phyloP scores from a whole-genome alignment of 2,329 filamentous ascomycete genomes.

The Sarocladium oryzae region DNA sequence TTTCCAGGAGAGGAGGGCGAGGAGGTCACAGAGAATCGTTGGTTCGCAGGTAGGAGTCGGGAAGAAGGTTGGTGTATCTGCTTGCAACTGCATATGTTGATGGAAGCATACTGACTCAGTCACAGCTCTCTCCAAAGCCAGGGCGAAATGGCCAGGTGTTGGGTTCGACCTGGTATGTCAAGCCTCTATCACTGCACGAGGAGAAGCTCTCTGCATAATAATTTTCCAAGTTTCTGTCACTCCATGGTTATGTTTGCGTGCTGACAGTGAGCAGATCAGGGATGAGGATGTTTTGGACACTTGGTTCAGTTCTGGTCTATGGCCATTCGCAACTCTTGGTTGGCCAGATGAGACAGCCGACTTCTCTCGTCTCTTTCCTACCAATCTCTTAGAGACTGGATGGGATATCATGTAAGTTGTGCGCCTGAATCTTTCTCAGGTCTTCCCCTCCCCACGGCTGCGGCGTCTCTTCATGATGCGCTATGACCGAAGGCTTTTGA shows the following conservation, averaged over 20 bases:
- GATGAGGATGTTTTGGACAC: conserved; percentile 84
- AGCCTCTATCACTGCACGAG: conserved; percentile 47
- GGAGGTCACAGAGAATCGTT: conserved; percentile 49
- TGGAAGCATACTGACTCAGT: conserved; percentile 50
- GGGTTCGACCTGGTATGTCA: conserved; percentile 59
- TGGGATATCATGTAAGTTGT: conserved; percentile 60
- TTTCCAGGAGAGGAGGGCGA: conserved; percentile 58
- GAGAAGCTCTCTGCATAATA: neutral
- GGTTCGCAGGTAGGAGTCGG: conserved; percentile 72
- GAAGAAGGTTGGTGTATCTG: conserved; percentile 60
- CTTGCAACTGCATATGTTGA: neutral
- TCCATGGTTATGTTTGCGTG: conserved; percentile 68
- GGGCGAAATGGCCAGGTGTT: conserved; percentile 19
- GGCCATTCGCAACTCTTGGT: conserved; percentile 81
- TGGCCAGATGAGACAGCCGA: conserved; percentile 74
- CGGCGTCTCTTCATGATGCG: too few species aligned
- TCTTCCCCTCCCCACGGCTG: too few species aligned
- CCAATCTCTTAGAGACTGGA: conserved; percentile 74
- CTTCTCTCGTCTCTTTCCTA: conserved; percentile 71
- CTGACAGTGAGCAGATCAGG: conserved; percentile 47
- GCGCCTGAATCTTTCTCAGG: conserved; percentile 55
- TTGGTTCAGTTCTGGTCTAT: conserved; percentile 84
- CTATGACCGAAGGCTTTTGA: too few species aligned
- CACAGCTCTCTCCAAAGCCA: conserved; percentile 45
- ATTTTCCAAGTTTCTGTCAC: neutral